Base-by-base conservation (phyloP, 2,329 filamentous ascomycete species). In the Pseudogymnoascus sp. region DNA sequence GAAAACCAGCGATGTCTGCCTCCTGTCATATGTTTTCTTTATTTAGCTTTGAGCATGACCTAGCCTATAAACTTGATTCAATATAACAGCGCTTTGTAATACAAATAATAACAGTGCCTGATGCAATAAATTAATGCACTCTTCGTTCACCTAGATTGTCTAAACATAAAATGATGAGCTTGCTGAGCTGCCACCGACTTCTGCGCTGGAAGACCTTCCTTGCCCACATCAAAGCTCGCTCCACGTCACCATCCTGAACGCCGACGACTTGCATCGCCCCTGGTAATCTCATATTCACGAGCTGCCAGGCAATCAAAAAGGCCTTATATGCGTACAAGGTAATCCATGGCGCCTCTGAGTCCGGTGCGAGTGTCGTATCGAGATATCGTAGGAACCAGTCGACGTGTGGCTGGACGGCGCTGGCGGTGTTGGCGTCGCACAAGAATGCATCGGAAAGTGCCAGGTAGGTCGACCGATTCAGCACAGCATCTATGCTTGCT, bases 301-400 rank as follows among this genome's bases (percentile, higher is more conserved):
- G 70, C 63, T 77, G 73, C 74, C 74, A 77, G 0, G 76, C 76
- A 62, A 77, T 76, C 60, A 77, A 65, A 64, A 77, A 77, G 0
- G 75, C 75, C 63, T 75, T 76, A 65, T 76, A 78, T 5, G 75
- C 75, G 62, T 77, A 78, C 3, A 78, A 42, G 0, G 72, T 69
- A 8, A 76, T 69, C 76, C 76, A 78, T 0, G 76, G 76, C 0
- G 76, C 73, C 64, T 78, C 76, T 0, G 67, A 62, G 3, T 68
- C 67, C 1, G 71, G 69, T 0, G 64, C 31, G 2, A 68, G 12
- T 1, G 69, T 67, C 0, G 64, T 62, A 34, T 77, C 71, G 26
- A 77, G 69, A 64, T 77, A 77, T 4, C 66, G 67, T 45, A 77
- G 61, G 63, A 77, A 77, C 75, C 75, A 77, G 62, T 75, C 71